Conservation (phyloP, 306 rosid species). For the Notholithocarpus densiflorus region DNA sequence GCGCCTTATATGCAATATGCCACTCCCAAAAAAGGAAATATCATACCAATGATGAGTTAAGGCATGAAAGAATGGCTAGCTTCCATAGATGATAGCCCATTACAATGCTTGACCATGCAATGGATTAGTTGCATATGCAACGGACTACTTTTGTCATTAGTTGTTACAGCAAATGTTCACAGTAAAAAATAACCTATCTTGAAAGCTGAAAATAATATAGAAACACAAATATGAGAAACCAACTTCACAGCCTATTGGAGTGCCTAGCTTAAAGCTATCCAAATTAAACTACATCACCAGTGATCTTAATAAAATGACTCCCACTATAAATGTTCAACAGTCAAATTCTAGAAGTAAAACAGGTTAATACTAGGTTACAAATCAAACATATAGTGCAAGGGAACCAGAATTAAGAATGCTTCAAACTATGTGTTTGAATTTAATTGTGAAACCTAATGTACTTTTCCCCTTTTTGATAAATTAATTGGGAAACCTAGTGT, state of each 20-base stretch:
- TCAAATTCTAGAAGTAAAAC: not conserved
- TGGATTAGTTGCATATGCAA: not conserved
- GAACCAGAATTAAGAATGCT: not conserved
- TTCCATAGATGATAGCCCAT: not conserved
- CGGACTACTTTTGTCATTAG: not conserved
- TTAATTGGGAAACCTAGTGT: too few relatives aligned
- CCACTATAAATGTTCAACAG: not conserved
- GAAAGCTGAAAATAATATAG: not conserved
- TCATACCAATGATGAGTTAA: too few relatives aligned
- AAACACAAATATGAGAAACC: not conserved
- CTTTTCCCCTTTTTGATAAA: too few relatives aligned
- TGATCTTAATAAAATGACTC: not conserved
- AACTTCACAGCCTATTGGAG: not conserved
- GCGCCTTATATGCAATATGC: too few relatives aligned
- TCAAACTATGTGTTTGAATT: not conserved
- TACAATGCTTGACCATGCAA: not conserved
- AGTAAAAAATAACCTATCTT: not conserved
- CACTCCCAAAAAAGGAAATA: too few relatives aligned
- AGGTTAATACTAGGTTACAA: not conserved
- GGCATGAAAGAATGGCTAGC: too few relatives aligned
- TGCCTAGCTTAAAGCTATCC: not conserved
- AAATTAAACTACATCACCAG: not conserved
- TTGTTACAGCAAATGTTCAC: not conserved
- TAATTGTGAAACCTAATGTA: too few relatives aligned
- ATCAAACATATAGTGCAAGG: not conserved